Conservation (phyloP, 1,284 basidiomycete genomes). For the Ustilago vetiveriae region DNA sequence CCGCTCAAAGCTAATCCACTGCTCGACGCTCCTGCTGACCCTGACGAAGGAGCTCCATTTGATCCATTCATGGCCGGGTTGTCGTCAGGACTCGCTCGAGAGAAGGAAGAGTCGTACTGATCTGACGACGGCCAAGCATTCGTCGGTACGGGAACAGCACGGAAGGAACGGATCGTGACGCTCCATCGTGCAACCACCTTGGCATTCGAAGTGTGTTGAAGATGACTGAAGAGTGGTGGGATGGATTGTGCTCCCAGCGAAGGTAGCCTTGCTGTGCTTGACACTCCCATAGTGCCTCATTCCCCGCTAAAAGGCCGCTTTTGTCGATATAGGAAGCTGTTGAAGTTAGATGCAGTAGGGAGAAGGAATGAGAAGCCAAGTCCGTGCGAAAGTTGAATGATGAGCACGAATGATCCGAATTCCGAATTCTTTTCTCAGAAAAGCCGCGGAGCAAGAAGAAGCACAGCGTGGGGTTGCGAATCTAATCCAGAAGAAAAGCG, state of each 20-base stretch:
- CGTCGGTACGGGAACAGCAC: slow-evolving; percentile 45
- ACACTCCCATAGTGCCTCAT: slow-evolving; percentile 38
- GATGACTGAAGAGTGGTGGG: slow-evolving; percentile 45
- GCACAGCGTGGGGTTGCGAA: too few relatives aligned
- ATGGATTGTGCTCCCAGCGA: slow-evolving; percentile 46
- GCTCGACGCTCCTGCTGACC: neutral
- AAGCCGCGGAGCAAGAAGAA: neutral
- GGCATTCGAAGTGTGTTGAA: slow-evolving; percentile 38
- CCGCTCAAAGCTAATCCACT: neutral
- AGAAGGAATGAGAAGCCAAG: neutral
- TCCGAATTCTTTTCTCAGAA: too few relatives aligned
- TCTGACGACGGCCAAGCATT: slow-evolving; percentile 34
- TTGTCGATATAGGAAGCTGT: neutral
- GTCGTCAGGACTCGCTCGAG: neutral
- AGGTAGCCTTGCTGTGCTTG: slow-evolving; percentile 42
- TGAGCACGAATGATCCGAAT: neutral
- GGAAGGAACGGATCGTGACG: slow-evolving; percentile 53
- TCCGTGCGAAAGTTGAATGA: neutral
- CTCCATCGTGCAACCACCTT: slow-evolving; percentile 45
- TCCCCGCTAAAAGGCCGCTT: neutral
- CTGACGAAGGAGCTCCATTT: slow-evolving; percentile 4
- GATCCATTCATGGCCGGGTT: neutral
- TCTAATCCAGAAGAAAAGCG: too few relatives aligned
- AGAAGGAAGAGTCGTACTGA: slow-evolving; percentile 23
- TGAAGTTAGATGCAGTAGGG: neutral